Percentiles rank a stretch among this genome's conserved stretches.
These are phyloP conservation scores for Vigna nakashimae DNA, from an alignment of 306 rosid species.

Conservation along the genomic window DNA sequence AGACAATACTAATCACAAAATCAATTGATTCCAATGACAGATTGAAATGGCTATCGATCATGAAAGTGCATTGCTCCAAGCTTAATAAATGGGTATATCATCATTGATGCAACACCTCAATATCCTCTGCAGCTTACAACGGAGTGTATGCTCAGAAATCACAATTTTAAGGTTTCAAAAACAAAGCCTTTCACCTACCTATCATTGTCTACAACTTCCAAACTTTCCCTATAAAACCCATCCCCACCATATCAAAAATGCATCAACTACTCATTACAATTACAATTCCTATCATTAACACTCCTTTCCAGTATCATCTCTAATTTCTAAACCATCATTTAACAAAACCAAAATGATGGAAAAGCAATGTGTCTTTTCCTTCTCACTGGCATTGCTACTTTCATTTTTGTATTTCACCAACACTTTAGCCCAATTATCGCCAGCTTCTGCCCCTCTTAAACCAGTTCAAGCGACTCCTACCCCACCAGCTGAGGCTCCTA, in stretches of 20 bases:
- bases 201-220: slow-evolving; percentile 35
- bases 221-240: slow-evolving; percentile 29
- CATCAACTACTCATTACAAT: slow-evolving; percentile 39
- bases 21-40: too few relatives aligned
- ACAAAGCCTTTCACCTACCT: slow-evolving; percentile 44
- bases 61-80: too few relatives aligned
- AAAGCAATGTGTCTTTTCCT: slow-evolving; percentile 29
- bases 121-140: neutral
- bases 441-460: slow-evolving; percentile 40
- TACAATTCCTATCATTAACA: neutral
- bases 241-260: neutral
- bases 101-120: slow-evolving; percentile 42
- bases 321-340: neutral
- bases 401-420: slow-evolving; percentile 12
- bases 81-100: neutral
- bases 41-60: too few relatives aligned
- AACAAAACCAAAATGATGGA: slow-evolving; percentile 6
- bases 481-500: slow-evolving; percentile 1
- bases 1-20: too few relatives aligned
- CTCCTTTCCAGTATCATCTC: neutral
- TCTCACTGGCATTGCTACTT: slow-evolving; percentile 24
- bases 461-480: slow-evolving; percentile 1
- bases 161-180: neutral
- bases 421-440: slow-evolving; percentile 46
- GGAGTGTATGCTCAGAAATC: slow-evolving; percentile 25